Conservation (phyloP, 352 stramenopile genomes). For the Phytophthora aleatoria region DNA sequence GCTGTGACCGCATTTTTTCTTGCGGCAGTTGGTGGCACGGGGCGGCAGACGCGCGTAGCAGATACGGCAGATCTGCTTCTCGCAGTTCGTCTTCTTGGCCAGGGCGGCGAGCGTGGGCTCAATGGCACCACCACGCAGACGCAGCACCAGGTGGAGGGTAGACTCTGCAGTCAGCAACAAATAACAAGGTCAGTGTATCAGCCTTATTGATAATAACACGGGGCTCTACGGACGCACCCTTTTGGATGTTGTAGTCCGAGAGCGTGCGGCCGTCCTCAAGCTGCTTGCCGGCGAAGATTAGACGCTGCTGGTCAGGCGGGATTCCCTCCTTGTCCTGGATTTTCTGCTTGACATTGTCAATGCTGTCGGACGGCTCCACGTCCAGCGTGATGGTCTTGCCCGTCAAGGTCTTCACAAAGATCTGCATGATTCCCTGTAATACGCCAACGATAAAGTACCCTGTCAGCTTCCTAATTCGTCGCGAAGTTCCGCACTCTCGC, state of each 20-base stretch:
- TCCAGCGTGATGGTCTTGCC: constrained; percentile 98
- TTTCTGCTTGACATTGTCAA: constrained; percentile 99
- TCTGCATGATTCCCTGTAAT: constrained; percentile 88
- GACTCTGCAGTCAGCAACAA: constrained; percentile 68
- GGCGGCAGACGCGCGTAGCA: constrained; percentile 99
- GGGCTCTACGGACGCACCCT: constrained; percentile 43
- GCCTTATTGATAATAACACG: background rate
- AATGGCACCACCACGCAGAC: constrained; percentile 93
- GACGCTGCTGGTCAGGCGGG: constrained; percentile 98
- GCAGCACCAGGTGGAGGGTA: constrained; percentile 96
- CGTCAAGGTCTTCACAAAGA: constrained; percentile 98
- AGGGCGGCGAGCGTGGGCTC: constrained; percentile 97
- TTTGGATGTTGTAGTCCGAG: constrained; percentile 95
- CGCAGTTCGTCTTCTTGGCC: constrained; percentile 99
- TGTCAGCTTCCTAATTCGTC: constrained; percentile 26
- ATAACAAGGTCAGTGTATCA: constrained; percentile 9
- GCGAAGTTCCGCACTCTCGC: constrained; percentile 1
- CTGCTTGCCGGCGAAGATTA: constrained; percentile 99
- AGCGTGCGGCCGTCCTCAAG: constrained; percentile 96
- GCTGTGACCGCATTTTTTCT: constrained; percentile 99
- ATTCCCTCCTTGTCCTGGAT: constrained; percentile 99
- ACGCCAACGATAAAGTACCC: constrained; percentile 1
- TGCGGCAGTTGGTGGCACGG: constrained; percentile 99
- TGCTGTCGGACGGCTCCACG: constrained; percentile 96
- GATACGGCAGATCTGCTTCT: constrained; percentile 99